Base-by-base conservation (phyloP, 495 filamentous ascomycete species). In the Penicillium chermesinum region DNA sequence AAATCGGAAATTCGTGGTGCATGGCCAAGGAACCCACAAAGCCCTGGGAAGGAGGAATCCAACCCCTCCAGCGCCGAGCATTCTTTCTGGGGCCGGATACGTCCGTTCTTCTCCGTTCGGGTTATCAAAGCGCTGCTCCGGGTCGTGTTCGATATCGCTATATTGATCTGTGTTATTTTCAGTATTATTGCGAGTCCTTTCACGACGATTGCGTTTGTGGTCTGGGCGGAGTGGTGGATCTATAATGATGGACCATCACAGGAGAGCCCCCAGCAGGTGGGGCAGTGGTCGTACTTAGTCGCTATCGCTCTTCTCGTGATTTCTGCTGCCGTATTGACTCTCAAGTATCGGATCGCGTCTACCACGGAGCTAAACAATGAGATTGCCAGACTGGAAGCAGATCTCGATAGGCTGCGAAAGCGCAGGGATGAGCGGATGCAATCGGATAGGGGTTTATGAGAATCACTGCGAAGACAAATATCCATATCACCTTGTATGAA, bases 171-270 rank as follows among this genome's bases (percentile, higher is more conserved):
- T 0, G 34, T 66, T 0, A 1, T 62, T 0, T 63, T 69, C 17
- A 69, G 65, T 38, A 63, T 69, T 53, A 55, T 69, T 12, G 46
- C 62, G 33, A 69, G 65, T n/a, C 63, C 63, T 0, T 46, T 69
- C 0, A 66, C 65, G 0, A 60, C 59, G 2, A 49, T 66, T 10
- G 65, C 61, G 0, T 69, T 69, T 38, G 58, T 69, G 4, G 48
- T 43, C 4, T 69, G 63, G 63, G 58, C 62, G 8, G 65, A 69
- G 40, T 65, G 56, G 45, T 63, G 54, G 35, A 65, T 69, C 7
- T 44, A 50, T 19, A 58, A 66, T 16, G 65, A 69, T 36, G 63
- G 65, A 0, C 65, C 65, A 0, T 50, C 53, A 4, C 57, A 62
- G 36, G 63, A 66, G 41, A 53, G 46, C 27, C 61, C 62, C 2